Base-by-base conservation (phyloP, 1,284 basidiomycete species). In the Tylopilus orsonianus region DNA sequence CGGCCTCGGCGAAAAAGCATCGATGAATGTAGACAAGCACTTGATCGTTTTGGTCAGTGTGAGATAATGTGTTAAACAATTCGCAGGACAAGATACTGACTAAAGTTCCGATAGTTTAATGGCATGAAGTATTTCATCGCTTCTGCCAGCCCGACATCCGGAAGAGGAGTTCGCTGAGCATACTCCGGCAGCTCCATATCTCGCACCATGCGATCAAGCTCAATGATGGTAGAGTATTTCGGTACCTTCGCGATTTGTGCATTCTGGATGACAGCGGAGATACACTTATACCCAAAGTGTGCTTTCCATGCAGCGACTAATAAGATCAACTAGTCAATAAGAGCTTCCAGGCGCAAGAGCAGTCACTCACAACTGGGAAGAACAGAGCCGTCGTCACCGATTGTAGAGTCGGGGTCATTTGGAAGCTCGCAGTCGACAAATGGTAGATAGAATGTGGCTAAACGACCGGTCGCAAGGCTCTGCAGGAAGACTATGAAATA, bases 231-330 rank as follows among this genome's bases (percentile, higher is more conserved):
- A 8, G 79, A 75, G 53, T 85, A 85, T 56, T 78, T 82, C 0
- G 85, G 83, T 2, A 84, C 79, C 14, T 77, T 77, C 3, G 85
- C 80, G 0, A 78, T 82, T 34, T 85, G 67, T 14, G 81, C 80
- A 16, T 80, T 78, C 65, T 82, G 78, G 6, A 85, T 83, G 20
- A 87, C 81, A 13, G 75, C 74, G 16, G 83, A 74, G 8, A 87
- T 73, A 57, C 83, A 86, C 50, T 85, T 79, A 20, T 77, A 77
- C 8, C 83, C 85, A 62, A 86, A 88, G 5, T 73, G 75, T 20
- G 84, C 83, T 65, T 86, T 87, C 85, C 86, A 87, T 44, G 72
- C 76, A 2, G 83, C 78, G 61, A 88, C 85, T 87, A 19, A 29
- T 14, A 8, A 24, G 18, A 36, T 19, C 34, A 43, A 29, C 5